phyloP scores from a whole-genome alignment of 768 basidiomycete species.

The Mycena vulgaris region DNA sequence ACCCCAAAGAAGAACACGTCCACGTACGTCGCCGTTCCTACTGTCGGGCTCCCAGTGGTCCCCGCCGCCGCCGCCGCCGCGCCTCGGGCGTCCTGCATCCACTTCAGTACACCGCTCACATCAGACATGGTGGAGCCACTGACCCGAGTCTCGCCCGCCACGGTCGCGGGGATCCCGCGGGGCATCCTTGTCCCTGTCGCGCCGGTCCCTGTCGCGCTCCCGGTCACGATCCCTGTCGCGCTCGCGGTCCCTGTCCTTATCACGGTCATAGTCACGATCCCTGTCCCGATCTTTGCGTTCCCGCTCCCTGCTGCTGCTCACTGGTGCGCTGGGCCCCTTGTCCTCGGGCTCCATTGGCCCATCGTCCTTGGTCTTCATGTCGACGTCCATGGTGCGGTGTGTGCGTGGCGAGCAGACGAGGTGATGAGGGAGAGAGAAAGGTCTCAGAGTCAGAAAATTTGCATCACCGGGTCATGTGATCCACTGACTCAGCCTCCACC shows the following conservation, averaged over 20 bases:
- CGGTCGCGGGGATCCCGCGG: conserved; percentile 57
- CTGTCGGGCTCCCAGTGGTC: conserved; percentile 92
- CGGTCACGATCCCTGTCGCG: conserved; percentile 58
- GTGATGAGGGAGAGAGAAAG: neutral
- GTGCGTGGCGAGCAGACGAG: neutral
- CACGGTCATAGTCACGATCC: conserved; percentile 49
- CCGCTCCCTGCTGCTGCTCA: conserved; percentile 59
- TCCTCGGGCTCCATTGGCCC: conserved; percentile 60
- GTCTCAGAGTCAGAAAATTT: neutral
- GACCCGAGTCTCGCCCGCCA: conserved; percentile 73
- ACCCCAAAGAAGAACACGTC: conserved; percentile 13
- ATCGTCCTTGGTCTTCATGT: conserved; percentile 86
- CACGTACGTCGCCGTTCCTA: conserved; percentile 80
- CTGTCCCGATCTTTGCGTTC: conserved; percentile 64
- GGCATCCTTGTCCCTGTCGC: conserved; percentile 57
- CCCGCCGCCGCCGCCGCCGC: conserved; percentile 62
- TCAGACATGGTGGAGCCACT: neutral
- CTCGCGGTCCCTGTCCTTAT: conserved; percentile 60
- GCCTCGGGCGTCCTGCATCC: conserved; percentile 54
- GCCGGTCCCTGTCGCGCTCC: conserved; percentile 61
- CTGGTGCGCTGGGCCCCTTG: conserved; percentile 61
- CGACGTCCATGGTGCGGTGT: conserved; percentile 74
- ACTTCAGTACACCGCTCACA: conserved; percentile 6
- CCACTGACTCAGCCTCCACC: too few relatives aligned
- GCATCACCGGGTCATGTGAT: neutral